Base-by-base conservation (phyloP, 345 rosid genomes). In the Fremontodendron californicum region DNA sequence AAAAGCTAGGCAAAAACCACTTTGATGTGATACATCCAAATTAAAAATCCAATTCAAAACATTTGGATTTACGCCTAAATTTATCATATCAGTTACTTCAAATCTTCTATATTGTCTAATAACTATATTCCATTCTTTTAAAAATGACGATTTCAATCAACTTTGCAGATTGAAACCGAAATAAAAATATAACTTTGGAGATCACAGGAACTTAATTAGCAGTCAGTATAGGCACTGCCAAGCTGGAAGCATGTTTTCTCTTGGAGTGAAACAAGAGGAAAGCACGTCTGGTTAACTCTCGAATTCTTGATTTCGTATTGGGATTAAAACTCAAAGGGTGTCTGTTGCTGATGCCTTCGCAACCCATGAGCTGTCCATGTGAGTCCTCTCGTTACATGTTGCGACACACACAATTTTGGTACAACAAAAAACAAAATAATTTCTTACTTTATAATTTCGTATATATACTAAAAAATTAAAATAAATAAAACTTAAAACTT, bases 281-380 rank as follows among this genome's bases (percentile, higher is more conserved):
- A 81, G 86, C 77, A 75, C 77, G 85, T 87, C 82, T 63, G 74
- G 73, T 74, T 40, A 21, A 19, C 69, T 64, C 45, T 9, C 5
- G 40, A 52, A 40, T 33, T 37, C n/a, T 52, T 19, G 49, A 37
- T 10, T 71, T 51, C 18, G 60, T 25, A 3, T 51, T n/a, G 75
- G 75, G 64, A 21, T 73, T 27, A 68, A 68, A 68, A 15, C 39
- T 33, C 0, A 57, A 40, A 73, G 37, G 16, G 12, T 21, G 76
- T 23, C 37, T 21, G 25, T 40, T 11, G 49, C n/a, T 13, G 77
- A 13, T 29, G 49, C 67, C 39, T 45, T 75, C 83, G 77, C 81
- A 75, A 48, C 33, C 85, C 85, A 82, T 84, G 81, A 77, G 85
- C 73, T 75, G 23, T 77, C 80, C 85, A 84, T 84, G 83, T 84